Percentiles rank a stretch among this genome's conserved stretches.
Evolutionary conservation across 495 filamentous ascomycete species (phyloP).

Genomic region (Saxophila tyrrhenica): DNA sequence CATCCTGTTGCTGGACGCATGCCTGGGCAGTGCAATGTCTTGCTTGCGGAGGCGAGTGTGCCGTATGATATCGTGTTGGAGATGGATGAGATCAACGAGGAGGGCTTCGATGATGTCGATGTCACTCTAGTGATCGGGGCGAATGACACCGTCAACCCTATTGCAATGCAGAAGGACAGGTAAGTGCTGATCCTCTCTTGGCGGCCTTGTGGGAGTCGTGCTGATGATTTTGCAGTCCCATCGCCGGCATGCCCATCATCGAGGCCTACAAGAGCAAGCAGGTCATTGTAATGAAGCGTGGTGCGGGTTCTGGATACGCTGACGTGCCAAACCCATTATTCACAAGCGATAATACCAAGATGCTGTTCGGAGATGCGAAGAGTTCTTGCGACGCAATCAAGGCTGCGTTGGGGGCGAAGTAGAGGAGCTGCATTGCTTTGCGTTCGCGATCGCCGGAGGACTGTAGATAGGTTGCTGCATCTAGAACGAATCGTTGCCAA

Average conservation of each 20-base stretch:
- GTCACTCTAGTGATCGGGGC: constrained; percentile 78
- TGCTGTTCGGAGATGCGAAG: constrained; percentile 79
- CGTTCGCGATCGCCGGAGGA: background rate
- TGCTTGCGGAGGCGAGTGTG: constrained; percentile 69
- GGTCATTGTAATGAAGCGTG: constrained; percentile 75
- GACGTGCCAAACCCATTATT: constrained; percentile 75
- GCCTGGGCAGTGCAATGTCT: constrained; percentile 78
- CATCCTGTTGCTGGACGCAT: constrained; percentile 75
- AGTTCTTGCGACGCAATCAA: constrained; percentile 50
- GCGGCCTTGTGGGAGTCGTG: background rate
- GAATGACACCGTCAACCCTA: constrained; percentile 79
- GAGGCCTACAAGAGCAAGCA: constrained; percentile 87
- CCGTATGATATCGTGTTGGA: constrained; percentile 78
- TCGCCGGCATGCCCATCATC: constrained; percentile 76
- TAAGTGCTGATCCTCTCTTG: background rate
- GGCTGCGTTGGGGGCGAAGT: constrained; percentile 15
- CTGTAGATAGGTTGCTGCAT: background rate
- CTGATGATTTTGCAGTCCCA: constrained; percentile 35
- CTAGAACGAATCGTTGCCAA: no score
- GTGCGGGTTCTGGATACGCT: constrained; percentile 72
- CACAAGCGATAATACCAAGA: constrained; percentile 45
- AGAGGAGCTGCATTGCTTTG: background rate
- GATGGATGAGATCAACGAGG: constrained; percentile 88
- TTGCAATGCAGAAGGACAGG: constrained; percentile 62
- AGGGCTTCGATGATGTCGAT: constrained; percentile 62